Evolutionary conservation across 257 asterid genomes (phyloP), one percentile per base, ranked within the genome.

Genomic region (Solanum chaucha): DNA sequence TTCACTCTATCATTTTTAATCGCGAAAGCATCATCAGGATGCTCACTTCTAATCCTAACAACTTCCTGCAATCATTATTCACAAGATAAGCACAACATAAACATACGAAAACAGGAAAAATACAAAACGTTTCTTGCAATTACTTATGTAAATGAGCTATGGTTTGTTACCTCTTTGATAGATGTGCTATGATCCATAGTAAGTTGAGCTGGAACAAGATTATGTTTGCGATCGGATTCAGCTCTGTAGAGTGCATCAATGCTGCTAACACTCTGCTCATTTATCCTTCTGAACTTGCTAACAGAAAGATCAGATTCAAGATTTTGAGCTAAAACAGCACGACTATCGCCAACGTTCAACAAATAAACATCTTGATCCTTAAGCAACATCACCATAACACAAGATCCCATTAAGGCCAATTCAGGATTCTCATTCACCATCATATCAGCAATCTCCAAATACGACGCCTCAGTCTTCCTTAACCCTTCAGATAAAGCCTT

Each of bases 331-430:
- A 97, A 88, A 86, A 97, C 98, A 2, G 97, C 99, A 19, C 99
- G 58, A 38, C 99, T 96, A 88, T 97, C 99, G 28, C 99, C 99
- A 8, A 96, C 99, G 40, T 96, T 97, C 95, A 97, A 93, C 91
- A 97, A 86, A 90, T 95, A 97, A 82, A 97, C 94, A 84, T 97
- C 98, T 28, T 95, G 96, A 1, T 92, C 99, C 87, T 96, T 97
- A 96, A 97, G 93, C 92, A 96, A 90, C 99, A 97, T 97, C 34
- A 88, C 99, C 83, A 97, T 86, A 67, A 97, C 98, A 88, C 99
- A 97, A 24, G 99, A 97, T 8, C 99, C 99, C 99, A 97, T 95
- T 90, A 97, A 88, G n/a, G 98, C 96, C 83, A 96, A 86, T 86
- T 95, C 99, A 0, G 99, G 99, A 91, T 97, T 95, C 94, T 97